These are phyloP conservation scores for Guyanaporus albipodus DNA, from an alignment of 768 basidiomycete species.

Conservation along the genomic window DNA sequence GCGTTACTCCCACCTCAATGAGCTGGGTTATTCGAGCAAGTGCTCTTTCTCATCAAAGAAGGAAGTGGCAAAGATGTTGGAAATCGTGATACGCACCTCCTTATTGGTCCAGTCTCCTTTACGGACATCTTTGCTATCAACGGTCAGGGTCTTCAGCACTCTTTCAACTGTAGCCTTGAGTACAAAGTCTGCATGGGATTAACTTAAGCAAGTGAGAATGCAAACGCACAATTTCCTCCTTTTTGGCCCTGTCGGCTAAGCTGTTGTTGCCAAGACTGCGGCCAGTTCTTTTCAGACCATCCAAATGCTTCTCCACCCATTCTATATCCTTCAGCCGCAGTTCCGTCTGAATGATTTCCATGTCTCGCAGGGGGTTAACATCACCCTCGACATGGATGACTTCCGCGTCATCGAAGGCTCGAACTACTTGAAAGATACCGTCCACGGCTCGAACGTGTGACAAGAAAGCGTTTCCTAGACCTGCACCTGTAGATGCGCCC, in stretches of 20 bases:
- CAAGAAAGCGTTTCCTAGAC: conserved; percentile 95
- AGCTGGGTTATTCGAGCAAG: conserved; percentile 91
- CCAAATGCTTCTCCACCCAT: conserved; percentile 93
- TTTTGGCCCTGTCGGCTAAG: conserved; percentile 91
- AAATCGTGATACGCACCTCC: conserved; percentile 60
- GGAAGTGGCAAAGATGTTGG: conserved; percentile 2
- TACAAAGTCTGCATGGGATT: conserved; percentile 13
- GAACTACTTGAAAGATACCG: conserved; percentile 97
- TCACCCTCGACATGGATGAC: conserved; percentile 99
- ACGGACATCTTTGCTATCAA: conserved; percentile 84
- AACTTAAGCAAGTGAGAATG: neutral
- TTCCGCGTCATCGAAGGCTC: conserved; percentile 98
- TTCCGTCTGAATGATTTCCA: conserved; percentile 96
- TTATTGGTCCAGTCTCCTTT: conserved; percentile 95
- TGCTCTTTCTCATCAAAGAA: conserved; percentile 72
- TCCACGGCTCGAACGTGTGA: conserved; percentile 98
- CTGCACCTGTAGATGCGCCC: conserved; percentile 97
- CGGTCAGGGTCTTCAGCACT: conserved; percentile 70
- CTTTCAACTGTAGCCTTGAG: conserved; percentile 79
- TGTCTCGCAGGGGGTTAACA: conserved; percentile 92
- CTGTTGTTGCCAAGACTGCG: conserved; percentile 69
- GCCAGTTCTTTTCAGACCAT: conserved; percentile 67
- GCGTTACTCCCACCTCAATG: conserved; percentile 94
- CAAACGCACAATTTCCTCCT: conserved; percentile 84
- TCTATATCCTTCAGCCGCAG: conserved; percentile 96